phyloP scores from a whole-genome alignment of 139 green algal species.

The Micractinium conductrix region DNA sequence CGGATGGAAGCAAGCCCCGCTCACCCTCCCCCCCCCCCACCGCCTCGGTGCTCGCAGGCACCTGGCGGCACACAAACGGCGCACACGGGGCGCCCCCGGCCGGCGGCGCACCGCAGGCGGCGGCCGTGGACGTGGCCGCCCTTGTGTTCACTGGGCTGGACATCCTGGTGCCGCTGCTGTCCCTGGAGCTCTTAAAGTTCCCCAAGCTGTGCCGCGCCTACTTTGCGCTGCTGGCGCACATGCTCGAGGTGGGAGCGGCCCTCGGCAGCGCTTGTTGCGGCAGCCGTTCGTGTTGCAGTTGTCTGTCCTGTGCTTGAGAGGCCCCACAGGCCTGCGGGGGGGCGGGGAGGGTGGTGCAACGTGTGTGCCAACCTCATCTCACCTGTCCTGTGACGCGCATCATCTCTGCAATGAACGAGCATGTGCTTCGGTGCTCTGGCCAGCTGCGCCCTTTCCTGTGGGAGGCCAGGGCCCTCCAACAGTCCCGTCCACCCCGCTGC shows the following conservation, averaged over 20 bases:
- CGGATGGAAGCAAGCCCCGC: too few relatives aligned
- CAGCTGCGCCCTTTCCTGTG: too few relatives aligned
- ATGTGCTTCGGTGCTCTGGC: too few relatives aligned
- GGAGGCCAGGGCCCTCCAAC: too few relatives aligned
- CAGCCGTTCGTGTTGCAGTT: neutral
- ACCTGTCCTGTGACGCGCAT: too few relatives aligned
- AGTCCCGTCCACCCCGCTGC: too few relatives aligned
- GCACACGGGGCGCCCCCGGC: too few relatives aligned
- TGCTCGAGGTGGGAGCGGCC: constrained; percentile 84
- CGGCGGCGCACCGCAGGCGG: too few relatives aligned
- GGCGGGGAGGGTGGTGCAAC: too few relatives aligned
- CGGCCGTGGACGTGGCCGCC: neutral
- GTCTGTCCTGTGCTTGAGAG: neutral
- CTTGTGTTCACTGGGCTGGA: constrained; percentile 79
- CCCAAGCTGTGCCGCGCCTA: constrained; percentile 84
- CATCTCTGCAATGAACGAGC: too few relatives aligned
- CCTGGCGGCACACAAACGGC: too few relatives aligned
- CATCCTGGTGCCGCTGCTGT: constrained; percentile 82
- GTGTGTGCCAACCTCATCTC: neutral
- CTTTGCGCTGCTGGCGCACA: constrained; percentile 81
- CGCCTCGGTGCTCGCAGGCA: neutral
- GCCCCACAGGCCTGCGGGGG: neutral
- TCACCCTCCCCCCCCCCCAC: neutral
- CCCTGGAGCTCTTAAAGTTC: constrained; percentile 77
- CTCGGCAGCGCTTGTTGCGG: neutral